These are phyloP conservation scores for Solanum acaule DNA, from an alignment of 257 asterid species.

Conservation along the genomic window DNA sequence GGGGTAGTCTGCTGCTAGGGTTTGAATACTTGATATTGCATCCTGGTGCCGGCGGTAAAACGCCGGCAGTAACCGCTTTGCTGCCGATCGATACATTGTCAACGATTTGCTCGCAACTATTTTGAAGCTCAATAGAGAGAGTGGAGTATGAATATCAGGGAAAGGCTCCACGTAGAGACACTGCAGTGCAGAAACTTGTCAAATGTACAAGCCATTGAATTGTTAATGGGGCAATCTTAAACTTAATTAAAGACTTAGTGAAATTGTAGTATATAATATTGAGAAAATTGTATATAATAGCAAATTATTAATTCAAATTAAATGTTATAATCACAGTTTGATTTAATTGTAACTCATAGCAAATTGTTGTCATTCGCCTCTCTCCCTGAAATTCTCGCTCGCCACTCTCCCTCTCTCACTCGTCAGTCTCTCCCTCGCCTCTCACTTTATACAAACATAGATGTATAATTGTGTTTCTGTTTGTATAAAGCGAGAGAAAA, in stretches of 20 bases:
- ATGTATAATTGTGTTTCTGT: too few relatives aligned
- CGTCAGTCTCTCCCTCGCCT: too few relatives aligned
- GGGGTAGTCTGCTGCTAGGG: not conserved
- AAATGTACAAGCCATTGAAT: not conserved
- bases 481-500: too few relatives aligned
- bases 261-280: too few relatives aligned
- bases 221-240: not conserved
- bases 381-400: too few relatives aligned
- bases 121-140: not conserved
- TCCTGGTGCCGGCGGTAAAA: slow-evolving; percentile 14
- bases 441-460: too few relatives aligned
- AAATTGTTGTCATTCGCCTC: too few relatives aligned
- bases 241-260: not conserved
- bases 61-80: slow-evolving; percentile 46
- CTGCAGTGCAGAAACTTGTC: not conserved
- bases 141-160: not conserved
- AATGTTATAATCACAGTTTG: too few relatives aligned
- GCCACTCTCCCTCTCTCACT: too few relatives aligned
- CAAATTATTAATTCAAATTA: too few relatives aligned
- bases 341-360: too few relatives aligned
- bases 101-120: not conserved
- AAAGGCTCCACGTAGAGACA: not conserved
- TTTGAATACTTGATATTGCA: slow-evolving; percentile 7
- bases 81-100: slow-evolving; percentile 55
- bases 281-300: too few relatives aligned